Base-by-base conservation (phyloP, 169 alveolate genomes). In the Cryptosporidium baileyi region DNA sequence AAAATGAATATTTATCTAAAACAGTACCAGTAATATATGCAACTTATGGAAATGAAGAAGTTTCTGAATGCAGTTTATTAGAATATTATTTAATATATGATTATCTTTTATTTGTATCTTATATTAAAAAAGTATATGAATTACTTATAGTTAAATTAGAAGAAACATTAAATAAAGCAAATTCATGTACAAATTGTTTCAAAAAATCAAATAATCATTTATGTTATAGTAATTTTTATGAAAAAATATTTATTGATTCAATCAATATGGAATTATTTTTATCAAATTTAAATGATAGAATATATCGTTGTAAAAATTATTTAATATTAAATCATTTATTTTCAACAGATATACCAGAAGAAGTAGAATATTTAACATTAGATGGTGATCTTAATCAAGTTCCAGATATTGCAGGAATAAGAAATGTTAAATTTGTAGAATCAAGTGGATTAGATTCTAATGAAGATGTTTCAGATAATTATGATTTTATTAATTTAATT, bases 21-120 rank as follows among this genome's bases (percentile, higher is more conserved):
- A 13, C 54, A 15, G 5, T 13, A 17, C 49, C 62, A 47, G 15
- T 47, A 22, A 13, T 47, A n/a, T 24, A 22, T 19, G 19, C 32
- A 41, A 4, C 7, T 6, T 15, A 44, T 0, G 52, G 30, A 4
- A 45, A 30, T 4, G 8, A 15, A 19, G 11, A 8, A 6, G 3
- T 0, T 6, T 36, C 32, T 45, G 34, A 17, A 1, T 65, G 81
- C 4, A 65, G 63, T 28, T 17, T 65, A 51, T 24, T n/a, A 47
- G 49, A 65, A 17, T 65, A 65, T 30, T 65, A 65, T 43, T 17
- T 65, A 24, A 32, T 34, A 6, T 9, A 45, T 11, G 81, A 65
- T n/a, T 65, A 44, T 36, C 44, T 24, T 1, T 6, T 51, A 49
- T 65, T 65, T 32, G 26, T 65, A 24, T 45, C 32, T 1, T 65